Evolutionary conservation across 2,329 filamentous ascomycete species (phyloP), one percentile per base, ranked within the genome.

Genomic region (Cladosporium sp.): DNA sequence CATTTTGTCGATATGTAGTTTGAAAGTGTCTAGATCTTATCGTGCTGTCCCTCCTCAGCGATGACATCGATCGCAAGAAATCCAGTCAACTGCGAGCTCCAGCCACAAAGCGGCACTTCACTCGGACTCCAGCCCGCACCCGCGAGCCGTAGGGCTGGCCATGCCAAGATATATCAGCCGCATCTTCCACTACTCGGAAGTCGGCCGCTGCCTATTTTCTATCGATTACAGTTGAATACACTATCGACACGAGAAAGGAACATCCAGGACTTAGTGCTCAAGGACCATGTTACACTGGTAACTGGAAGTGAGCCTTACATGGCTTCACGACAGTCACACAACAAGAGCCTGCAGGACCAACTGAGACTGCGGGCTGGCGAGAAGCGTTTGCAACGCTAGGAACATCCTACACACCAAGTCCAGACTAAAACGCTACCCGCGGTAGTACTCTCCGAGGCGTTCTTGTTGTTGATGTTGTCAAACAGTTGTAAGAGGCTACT

Each of bases 1-100:
- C 63, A 65, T 64, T 18, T 61, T 36, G 58, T 51, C 58, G 43
- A 39, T 14, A n/a, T 39, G 28, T 28, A 18, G 16, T 28, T 51
- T 6, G 39, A 46, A n/a, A 21, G n/a, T 46, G 39, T 46, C 2
- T 23, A 46, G 39, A 46, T 46, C 39, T 46, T 46, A 46, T 46
- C 39, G 18, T 21, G n/a, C 39, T 46, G 39, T 46, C n/a, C n/a
- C 39, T 46, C 39, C 8, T 39, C 28, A 14, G 21, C 54, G 54
- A 57, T 57, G 54, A 57, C 54, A 57, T 57, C 16, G 51, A 30
- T 23, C 26, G 13, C 51, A n/a, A 54, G 26, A 54, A 32, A 54
- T 21, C n/a, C 8, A n/a, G 7, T 28, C 7, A 7, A 53, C 51
- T 54, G 26, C 26, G n/a, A 46, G 51, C 51, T 30, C 26, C 51